Evolutionary conservation across 345 rosid species (phyloP).

Genomic region (Toxicodendron radicans): DNA sequence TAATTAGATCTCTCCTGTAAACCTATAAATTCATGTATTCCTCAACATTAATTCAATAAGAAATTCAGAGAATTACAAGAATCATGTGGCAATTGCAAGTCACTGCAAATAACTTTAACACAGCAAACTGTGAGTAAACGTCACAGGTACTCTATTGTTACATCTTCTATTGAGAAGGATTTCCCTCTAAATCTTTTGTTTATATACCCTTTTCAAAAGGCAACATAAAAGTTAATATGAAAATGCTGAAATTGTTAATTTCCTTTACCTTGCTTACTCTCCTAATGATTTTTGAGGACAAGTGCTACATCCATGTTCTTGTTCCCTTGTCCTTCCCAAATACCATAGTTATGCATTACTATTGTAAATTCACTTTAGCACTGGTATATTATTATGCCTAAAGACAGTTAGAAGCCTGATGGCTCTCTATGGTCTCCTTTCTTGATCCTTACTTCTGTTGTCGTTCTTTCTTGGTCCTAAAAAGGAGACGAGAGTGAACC

Average conservation of each 20-base stretch:
- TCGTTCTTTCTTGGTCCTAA: not conserved
- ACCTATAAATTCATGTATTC: too few species aligned
- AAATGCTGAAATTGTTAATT: too few species aligned
- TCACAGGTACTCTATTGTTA: not conserved
- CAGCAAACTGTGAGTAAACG: not conserved
- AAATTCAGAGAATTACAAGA: too few species aligned
- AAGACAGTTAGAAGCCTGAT: not conserved
- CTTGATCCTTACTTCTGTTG: not conserved
- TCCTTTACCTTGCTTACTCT: too few species aligned
- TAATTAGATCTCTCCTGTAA: too few species aligned
- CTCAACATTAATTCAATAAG: too few species aligned
- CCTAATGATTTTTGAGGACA: too few species aligned
- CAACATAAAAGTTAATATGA: not conserved
- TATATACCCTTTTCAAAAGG: not conserved
- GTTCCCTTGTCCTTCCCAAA: not conserved
- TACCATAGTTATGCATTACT: conserved; percentile 8
- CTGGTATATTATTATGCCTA: not conserved
- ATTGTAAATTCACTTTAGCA: not conserved
- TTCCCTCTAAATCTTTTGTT: not conserved
- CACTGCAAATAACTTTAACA: not conserved
- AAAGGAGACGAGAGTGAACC: not conserved
- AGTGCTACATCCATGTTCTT: not conserved
- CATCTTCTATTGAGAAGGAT: not conserved
- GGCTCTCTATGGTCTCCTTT: not conserved
- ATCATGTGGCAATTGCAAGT: not conserved